A percentile compares a stretch with the other conserved stretches of the same genome.
These are phyloP conservation scores for Thyridium curvatum DNA, from an alignment of 2,329 filamentous ascomycete species.

Conservation along the genomic window DNA sequence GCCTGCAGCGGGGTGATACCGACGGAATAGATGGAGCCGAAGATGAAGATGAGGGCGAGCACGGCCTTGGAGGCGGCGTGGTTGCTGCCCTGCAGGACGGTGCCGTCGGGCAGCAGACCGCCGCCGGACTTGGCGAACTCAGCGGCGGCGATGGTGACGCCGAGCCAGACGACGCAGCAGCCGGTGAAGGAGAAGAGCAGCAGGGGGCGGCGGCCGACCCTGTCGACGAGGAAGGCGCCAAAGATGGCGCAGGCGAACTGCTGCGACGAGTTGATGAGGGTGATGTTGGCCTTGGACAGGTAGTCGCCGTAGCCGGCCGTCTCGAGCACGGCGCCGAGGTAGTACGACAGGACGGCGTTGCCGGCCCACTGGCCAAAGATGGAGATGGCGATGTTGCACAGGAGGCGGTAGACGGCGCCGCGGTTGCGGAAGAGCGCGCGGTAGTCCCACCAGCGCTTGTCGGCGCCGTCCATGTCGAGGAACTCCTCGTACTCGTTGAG, in stretches of 20 bases:
- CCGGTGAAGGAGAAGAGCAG: slow-evolving; percentile 38
- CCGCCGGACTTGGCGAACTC: slow-evolving; percentile 15
- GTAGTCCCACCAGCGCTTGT: slow-evolving; percentile 40
- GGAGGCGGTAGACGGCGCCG: slow-evolving; percentile 30
- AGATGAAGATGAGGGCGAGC: slow-evolving; percentile 48
- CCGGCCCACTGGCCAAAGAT: slow-evolving; percentile 38
- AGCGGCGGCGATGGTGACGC: slow-evolving; percentile 36
- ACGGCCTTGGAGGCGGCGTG: slow-evolving; percentile 34
- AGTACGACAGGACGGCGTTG: slow-evolving; percentile 36
- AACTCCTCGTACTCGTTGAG: slow-evolving; percentile 32
- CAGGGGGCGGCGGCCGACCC: slow-evolving; percentile 12
- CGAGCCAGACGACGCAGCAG: slow-evolving; percentile 42
- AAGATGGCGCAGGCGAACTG: slow-evolving; percentile 40
- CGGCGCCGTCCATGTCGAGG: slow-evolving; percentile 31
- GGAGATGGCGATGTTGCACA: slow-evolving; percentile 30
- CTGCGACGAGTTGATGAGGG: slow-evolving; percentile 43
- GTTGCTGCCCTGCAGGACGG: slow-evolving; percentile 20
- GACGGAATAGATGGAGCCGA: slow-evolving; percentile 44
- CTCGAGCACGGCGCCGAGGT: slow-evolving; percentile 41
- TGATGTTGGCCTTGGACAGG: slow-evolving; percentile 39
- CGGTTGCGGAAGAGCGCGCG: slow-evolving; percentile 31
- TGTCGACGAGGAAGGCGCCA: slow-evolving; percentile 15
- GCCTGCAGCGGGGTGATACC: slow-evolving; percentile 42
- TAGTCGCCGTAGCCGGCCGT: slow-evolving; percentile 39
- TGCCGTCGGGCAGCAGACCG: slow-evolving; percentile 18